Base-by-base conservation (phyloP, 495 filamentous ascomycete species). In the Annulohypoxylon maeteangense region DNA sequence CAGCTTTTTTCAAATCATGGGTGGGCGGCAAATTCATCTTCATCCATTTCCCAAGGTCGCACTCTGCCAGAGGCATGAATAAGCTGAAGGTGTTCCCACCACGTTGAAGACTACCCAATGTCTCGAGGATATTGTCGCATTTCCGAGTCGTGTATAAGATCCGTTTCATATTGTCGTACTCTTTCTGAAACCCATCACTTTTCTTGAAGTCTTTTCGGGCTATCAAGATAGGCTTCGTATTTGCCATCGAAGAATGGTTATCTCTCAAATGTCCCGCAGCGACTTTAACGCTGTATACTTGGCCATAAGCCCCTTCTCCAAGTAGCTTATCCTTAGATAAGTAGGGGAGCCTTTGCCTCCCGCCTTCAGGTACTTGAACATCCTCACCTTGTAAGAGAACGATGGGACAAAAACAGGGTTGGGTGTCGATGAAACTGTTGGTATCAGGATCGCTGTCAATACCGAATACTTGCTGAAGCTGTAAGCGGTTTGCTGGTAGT, bases 31-130 rank as follows among this genome's bases (percentile, higher is more conserved):
- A 34, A 50, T 38, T 64, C 8, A 50, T 58, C 12, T 60, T 45
- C 78, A 80, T 80, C 56, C 76, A 80, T 18, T 34, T 62, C 18
- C 68, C 56, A 1, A 81, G 71, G 38, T 81, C 79, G 65, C 74
- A 78, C 36, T 78, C 64, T 16, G 78, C 78, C 10, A 74, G 69
- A 4, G 79, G 78, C 79, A 81, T 81, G 36, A 81, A 80, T 34
- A 81, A 56, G 51, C 79, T 79, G 55, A 78, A 81, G n/a, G 55
- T 74, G 2, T 22, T 58, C 5, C 50, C 54, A 27, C 70, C 76
- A n/a, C 76, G 69, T 25, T 73, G 67, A 42, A 81, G 68, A 22
- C 68, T 78, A 11, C 78, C 78, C 12, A 70, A 76, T 31, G 72
- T 79, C 50, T 79, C 74, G 2, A 80, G 42, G 27, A 81, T 75